Evolutionary conservation across 129 eudicot genomes (phyloP).

Genomic region (Deinandra increscens): DNA sequence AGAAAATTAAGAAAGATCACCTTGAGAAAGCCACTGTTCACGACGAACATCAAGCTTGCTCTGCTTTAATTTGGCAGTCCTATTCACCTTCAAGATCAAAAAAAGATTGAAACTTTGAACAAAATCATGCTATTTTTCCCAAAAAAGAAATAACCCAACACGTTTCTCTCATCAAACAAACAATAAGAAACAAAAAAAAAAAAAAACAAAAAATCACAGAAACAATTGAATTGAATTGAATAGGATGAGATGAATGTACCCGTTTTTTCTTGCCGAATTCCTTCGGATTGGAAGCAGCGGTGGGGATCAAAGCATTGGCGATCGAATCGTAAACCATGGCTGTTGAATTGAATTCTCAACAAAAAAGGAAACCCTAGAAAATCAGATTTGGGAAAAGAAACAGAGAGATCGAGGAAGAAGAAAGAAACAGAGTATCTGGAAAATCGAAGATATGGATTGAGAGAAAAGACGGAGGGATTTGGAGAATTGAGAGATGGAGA

Average conservation of each 20-base stretch:
- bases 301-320: slow-evolving; percentile 47
- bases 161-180: slow-evolving; percentile 16
- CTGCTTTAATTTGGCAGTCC: slow-evolving; percentile 78
- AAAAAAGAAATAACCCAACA: slow-evolving; percentile 11
- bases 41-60: slow-evolving; percentile 87
- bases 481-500: slow-evolving; percentile 13
- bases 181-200: background rate
- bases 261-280: slow-evolving; percentile 76
- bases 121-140: background rate
- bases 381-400: slow-evolving; percentile 5
- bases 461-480: slow-evolving; percentile 15
- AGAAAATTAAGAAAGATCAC: slow-evolving; percentile 25
- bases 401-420: background rate
- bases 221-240: too few relatives aligned
- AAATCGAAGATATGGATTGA: slow-evolving; percentile 11
- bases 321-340: slow-evolving; percentile 70
- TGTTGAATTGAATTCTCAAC: slow-evolving; percentile 11
- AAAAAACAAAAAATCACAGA: background rate
- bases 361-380: slow-evolving; percentile 30
- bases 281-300: slow-evolving; percentile 55
- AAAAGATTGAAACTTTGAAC: background rate
- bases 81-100: slow-evolving; percentile 45
- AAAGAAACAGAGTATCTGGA: slow-evolving; percentile 7
- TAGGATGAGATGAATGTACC: slow-evolving; percentile 34
- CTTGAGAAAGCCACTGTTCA: slow-evolving; percentile 90